Evolutionary conservation across 305 asterid genomes (phyloP).

Genomic region (Solanum aculeatissimum): DNA sequence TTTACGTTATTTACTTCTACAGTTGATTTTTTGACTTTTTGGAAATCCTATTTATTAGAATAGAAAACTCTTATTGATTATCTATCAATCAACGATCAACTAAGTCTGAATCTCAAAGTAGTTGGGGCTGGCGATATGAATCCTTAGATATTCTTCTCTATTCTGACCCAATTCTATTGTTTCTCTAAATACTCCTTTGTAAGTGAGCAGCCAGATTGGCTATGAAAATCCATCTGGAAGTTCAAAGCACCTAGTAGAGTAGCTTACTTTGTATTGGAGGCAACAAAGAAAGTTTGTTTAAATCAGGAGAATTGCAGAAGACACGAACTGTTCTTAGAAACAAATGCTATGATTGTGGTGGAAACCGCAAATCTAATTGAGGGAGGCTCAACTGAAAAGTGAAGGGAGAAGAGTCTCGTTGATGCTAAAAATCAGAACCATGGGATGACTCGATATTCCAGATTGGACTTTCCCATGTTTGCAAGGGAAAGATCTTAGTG

Average conservation of each 20-base stretch:
- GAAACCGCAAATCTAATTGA: not conserved
- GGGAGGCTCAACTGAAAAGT: not conserved
- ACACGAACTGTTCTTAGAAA: not conserved
- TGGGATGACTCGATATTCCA: not conserved
- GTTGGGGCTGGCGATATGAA: not conserved
- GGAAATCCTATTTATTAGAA: not conserved
- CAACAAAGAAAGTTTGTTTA: not conserved
- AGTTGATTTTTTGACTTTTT: not conserved
- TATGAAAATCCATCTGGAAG: not conserved
- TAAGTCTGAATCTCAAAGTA: not conserved
- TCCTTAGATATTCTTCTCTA: not conserved
- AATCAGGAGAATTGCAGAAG: not conserved
- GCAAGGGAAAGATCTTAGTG: not conserved
- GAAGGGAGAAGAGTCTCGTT: not conserved
- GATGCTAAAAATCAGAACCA: not conserved
- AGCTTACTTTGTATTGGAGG: not conserved
- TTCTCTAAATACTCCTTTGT: not conserved
- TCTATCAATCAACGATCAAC: not conserved
- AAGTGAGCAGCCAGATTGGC: not conserved
- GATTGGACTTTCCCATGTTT: not conserved
- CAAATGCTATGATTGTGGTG: not conserved
- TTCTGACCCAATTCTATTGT: not conserved
- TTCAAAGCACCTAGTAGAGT: not conserved
- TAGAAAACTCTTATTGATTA: not conserved
- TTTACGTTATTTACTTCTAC: not conserved